These are phyloP conservation scores for Carex pumila DNA, from an alignment of 176 grass and related monocot genomes.

Conservation along the genomic window DNA sequence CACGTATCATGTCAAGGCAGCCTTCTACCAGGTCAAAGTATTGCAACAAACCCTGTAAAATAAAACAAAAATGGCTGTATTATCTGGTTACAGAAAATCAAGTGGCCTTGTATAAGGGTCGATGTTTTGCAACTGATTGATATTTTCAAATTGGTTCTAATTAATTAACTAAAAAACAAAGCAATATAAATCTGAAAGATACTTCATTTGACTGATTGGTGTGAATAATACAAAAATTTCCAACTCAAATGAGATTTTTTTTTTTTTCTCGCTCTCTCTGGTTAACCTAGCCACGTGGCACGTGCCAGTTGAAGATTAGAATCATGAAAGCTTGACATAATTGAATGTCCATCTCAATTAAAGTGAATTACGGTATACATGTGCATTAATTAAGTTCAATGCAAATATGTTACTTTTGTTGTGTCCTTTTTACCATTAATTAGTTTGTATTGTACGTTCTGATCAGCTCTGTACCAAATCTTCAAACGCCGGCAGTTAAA, in stretches of 20 bases:
- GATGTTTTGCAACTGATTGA: background rate
- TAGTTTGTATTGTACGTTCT: background rate
- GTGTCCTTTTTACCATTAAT: background rate
- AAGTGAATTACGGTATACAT: too few species aligned
- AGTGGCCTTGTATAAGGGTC: background rate
- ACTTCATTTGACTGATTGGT: background rate
- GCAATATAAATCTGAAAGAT: background rate
- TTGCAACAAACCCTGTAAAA: constrained; percentile 55
- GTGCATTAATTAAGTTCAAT: background rate
- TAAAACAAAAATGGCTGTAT: background rate
- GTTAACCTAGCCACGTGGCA: background rate
- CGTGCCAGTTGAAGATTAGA: background rate
- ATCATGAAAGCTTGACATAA: background rate
- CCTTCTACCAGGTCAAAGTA: constrained; percentile 83
- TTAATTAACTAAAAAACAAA: background rate
- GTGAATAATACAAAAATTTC: background rate
- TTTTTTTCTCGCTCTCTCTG: background rate
- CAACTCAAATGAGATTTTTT: background rate
- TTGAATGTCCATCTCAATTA: too few species aligned
- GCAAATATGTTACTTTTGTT: background rate
- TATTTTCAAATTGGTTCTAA: background rate
- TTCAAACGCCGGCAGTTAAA: background rate
- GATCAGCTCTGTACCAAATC: background rate
- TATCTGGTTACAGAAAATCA: constrained; percentile 4
- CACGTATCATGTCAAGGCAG: constrained; percentile 52